Evolutionary conservation across 2,329 filamentous ascomycete genomes (phyloP).

Genomic region (Furcasterigmium furcatum): DNA sequence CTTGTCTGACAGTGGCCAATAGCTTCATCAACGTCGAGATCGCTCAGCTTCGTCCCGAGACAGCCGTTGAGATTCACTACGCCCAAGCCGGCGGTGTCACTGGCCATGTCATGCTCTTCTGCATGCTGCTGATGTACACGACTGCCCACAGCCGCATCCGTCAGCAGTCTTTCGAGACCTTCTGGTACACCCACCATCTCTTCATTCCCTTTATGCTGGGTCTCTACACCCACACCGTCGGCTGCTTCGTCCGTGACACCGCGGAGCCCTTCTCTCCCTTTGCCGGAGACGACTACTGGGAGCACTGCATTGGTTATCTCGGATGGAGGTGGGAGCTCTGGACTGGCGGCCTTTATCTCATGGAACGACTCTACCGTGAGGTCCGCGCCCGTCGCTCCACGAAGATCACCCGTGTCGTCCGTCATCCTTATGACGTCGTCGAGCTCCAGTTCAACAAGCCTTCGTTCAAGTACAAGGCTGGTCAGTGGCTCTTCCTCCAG

Average conservation of each 20-base stretch:
- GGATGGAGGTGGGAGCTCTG: conserved; percentile 97
- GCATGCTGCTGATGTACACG: conserved; percentile 98
- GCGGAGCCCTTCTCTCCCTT: conserved; percentile 74
- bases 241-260: conserved; percentile 92
- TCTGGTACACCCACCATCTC: conserved; percentile 99
- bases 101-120: conserved; percentile 96
- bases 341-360: conserved; percentile 79
- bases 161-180: conserved; percentile 96
- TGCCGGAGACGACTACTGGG: conserved; percentile 78
- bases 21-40: conserved; percentile 95
- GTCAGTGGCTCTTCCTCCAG: conserved; percentile 97
- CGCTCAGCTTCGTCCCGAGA: conserved; percentile 73
- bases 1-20: conserved; percentile 12
- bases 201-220: conserved; percentile 93
- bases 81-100: conserved; percentile 86
- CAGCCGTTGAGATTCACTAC: conserved; percentile 90
- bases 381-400: conserved; percentile 80
- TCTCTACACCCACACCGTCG: conserved; percentile 92
- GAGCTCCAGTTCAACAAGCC: conserved; percentile 97
- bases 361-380: conserved; percentile 88
- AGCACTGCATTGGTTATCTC: conserved; percentile 89
- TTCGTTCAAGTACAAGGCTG: conserved; percentile 96
- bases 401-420: conserved; percentile 88
- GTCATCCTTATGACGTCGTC: conserved; percentile 93
- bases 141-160: conserved; percentile 90